These are phyloP conservation scores for Arctium minus DNA, from an alignment of 129 eudicot genomes.

Conservation along the genomic window DNA sequence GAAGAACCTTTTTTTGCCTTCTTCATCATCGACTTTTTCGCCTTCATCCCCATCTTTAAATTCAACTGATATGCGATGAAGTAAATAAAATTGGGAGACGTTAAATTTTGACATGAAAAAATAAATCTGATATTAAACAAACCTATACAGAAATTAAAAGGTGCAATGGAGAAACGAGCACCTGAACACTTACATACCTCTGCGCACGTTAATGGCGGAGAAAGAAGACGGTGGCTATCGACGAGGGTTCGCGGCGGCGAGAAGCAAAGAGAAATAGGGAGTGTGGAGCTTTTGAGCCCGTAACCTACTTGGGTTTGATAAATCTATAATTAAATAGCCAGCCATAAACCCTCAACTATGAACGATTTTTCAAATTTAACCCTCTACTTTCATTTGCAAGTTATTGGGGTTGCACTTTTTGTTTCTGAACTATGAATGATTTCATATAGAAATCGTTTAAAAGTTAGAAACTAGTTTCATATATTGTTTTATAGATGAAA, in stretches of 20 bases:
- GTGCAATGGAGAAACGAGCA: background rate
- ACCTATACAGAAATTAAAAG: background rate
- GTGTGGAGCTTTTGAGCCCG: background rate
- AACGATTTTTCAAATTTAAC: background rate
- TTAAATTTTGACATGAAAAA: background rate
- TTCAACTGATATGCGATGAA: background rate
- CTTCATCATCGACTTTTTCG: slow-evolving; percentile 58
- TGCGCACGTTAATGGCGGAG: background rate
- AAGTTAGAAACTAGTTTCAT: no score
- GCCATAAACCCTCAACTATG: slow-evolving; percentile 19
- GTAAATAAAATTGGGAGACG: background rate
- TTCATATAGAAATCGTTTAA: no score
- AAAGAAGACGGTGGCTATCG: slow-evolving; percentile 1
- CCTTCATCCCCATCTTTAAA: slow-evolving; percentile 59
- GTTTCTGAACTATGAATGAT: no score
- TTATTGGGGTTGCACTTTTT: no score
- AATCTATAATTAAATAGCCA: background rate
- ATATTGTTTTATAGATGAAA: no score
- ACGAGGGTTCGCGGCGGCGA: slow-evolving; percentile 22
- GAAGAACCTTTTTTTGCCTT: slow-evolving; percentile 49
- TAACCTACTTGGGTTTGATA: slow-evolving; percentile 9
- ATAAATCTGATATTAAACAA: background rate
- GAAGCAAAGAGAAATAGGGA: background rate
- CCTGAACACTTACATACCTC: background rate
- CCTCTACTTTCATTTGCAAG: slow-evolving; percentile 2